Conservation (phyloP, 2,329 filamentous ascomycete species). For the Calonectria hawksworthii region DNA sequence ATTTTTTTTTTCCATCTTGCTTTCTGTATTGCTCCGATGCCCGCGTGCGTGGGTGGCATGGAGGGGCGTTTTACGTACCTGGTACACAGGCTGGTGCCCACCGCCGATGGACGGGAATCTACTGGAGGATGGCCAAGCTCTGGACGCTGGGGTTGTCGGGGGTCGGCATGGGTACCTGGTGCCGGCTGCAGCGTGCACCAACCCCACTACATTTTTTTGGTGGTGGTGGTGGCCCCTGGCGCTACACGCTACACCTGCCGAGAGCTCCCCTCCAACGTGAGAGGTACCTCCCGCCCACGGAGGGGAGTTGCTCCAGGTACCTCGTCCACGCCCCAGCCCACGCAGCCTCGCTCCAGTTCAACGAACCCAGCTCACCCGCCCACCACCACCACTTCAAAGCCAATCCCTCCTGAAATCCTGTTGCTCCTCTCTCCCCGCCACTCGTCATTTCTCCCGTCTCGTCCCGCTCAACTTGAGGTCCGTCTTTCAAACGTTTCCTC, state of each 20-base stretch:
- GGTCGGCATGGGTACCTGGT: slow-evolving; percentile 24
- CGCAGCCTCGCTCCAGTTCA: slow-evolving; percentile 45
- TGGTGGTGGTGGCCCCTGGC: slow-evolving; percentile 27
- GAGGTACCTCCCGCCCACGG: slow-evolving; percentile 22
- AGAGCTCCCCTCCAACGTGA: slow-evolving; percentile 17
- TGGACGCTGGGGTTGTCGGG: slow-evolving; percentile 7
- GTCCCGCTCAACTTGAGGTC: slow-evolving; percentile 43
- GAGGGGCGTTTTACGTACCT: slow-evolving; percentile 23
- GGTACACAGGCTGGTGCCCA: slow-evolving; percentile 5
- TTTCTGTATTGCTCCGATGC: neutral
- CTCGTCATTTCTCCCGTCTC: slow-evolving; percentile 31
- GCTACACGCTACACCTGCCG: slow-evolving; percentile 10
- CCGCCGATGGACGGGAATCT: slow-evolving; percentile 26
- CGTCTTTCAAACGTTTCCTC: slow-evolving; percentile 41
- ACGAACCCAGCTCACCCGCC: slow-evolving; percentile 46
- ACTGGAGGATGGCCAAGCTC: slow-evolving; percentile 6
- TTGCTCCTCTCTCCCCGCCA: slow-evolving; percentile 34
- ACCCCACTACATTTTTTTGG: slow-evolving; percentile 44
- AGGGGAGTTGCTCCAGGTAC: slow-evolving; percentile 30
- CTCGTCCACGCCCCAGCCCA: slow-evolving; percentile 22
- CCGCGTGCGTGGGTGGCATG: slow-evolving; percentile 6
- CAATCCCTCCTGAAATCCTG: slow-evolving; percentile 48
- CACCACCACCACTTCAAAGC: slow-evolving; percentile 32
- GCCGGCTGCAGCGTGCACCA: slow-evolving; percentile 31
- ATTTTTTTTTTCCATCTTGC: neutral